These are phyloP conservation scores for Chlamydomonas incerta DNA, from an alignment of 139 green algal genomes.

Conservation along the genomic window DNA sequence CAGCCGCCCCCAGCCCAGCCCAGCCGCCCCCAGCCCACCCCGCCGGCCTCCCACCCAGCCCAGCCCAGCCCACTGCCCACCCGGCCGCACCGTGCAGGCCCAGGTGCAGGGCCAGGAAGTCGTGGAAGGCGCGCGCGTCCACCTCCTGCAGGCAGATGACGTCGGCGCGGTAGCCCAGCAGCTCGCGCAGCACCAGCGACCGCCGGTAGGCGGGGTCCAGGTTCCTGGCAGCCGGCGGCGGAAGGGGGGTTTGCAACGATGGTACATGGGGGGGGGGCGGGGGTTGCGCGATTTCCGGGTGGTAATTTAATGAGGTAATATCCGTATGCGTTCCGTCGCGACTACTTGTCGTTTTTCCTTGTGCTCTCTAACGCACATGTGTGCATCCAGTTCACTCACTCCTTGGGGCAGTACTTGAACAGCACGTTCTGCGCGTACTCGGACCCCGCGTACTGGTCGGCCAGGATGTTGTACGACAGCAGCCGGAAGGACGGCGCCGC, in stretches of 20 bases:
- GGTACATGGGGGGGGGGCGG: no score
- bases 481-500: conserved; percentile 64
- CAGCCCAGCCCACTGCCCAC: no score
- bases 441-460: conserved; percentile 89
- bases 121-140: conserved; percentile 79
- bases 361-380: no score
- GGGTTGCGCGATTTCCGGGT: no score
- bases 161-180: conserved; percentile 80
- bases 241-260: no score
- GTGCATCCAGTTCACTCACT: no score
- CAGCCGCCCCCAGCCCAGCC: no score
- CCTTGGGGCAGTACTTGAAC: conserved; percentile 70
- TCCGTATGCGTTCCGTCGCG: no score
- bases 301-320: no score
- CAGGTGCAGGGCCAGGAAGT: conserved; percentile 73
- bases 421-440: conserved; percentile 76
- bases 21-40: background rate
- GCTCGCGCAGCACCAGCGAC: conserved; percentile 84
- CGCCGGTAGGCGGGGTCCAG: conserved; percentile 84
- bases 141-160: conserved; percentile 85
- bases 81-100: conserved; percentile 27
- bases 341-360: no score
- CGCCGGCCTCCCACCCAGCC: background rate
- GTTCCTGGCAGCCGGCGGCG: no score
- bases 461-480: conserved; percentile 95